A percentile compares a stretch with the other conserved stretches of the same genome.
phyloP scores from a whole-genome alignment of 352 stramenopile genomes.

The Globisporangium cylindrosporum region DNA sequence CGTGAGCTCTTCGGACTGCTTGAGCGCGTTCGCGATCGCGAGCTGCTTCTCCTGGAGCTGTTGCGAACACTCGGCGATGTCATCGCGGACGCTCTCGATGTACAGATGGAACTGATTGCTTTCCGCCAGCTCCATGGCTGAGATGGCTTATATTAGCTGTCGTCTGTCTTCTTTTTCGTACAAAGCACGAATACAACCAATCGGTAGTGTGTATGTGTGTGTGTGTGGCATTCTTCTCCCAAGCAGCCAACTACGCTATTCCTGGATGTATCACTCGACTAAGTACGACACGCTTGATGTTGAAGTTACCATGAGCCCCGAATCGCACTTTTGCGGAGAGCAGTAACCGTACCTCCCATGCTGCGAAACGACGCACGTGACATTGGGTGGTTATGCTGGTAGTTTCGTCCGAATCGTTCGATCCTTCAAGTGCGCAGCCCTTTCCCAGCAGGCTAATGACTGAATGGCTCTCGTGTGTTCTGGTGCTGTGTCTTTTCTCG shows the following conservation, averaged over 20 bases:
- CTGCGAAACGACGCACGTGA: background rate
- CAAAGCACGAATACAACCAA: background rate
- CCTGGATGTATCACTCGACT: background rate
- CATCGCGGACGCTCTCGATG: constrained; percentile 38
- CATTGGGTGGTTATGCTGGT: background rate
- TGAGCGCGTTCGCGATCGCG: constrained; percentile 37
- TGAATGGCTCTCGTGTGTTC: background rate
- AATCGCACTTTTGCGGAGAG: background rate
- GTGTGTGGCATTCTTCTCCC: background rate
- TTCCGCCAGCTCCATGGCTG: constrained; percentile 26
- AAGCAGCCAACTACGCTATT: background rate
- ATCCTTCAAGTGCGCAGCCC: background rate
- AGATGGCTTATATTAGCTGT: background rate
- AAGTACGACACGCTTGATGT: background rate
- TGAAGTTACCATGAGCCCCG: background rate
- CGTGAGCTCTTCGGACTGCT: constrained; percentile 46
- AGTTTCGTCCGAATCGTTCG: background rate
- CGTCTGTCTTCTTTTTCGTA: background rate
- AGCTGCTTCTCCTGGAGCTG: constrained; percentile 35
- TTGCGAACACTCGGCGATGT: constrained; percentile 28
- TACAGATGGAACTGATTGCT: constrained; percentile 37
- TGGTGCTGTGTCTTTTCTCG: background rate
- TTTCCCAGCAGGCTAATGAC: background rate
- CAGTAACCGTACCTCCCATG: background rate
- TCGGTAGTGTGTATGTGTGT: no score